phyloP scores from a whole-genome alignment of 2,329 filamentous ascomycete genomes.

The Capronia coronata region DNA sequence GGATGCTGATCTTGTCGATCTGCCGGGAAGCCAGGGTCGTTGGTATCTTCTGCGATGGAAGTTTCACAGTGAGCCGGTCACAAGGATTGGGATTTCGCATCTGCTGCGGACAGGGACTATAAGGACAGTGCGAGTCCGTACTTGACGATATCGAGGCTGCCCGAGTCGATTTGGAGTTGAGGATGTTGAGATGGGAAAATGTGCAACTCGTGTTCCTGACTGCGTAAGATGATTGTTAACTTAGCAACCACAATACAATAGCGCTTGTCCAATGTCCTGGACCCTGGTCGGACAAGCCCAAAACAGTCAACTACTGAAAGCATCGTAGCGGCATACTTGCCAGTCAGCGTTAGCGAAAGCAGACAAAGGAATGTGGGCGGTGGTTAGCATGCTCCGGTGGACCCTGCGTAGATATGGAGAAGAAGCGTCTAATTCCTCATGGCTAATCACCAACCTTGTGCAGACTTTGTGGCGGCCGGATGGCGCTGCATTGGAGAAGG shows the following conservation, averaged over 20 bases:
- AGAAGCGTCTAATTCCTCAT: constrained; percentile 10
- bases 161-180: not conserved
- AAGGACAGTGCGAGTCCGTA: not conserved
- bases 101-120: not conserved
- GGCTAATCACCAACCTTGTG: not conserved
- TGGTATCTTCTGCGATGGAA: constrained; percentile 3
- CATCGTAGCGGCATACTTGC: constrained; percentile 15
- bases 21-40: constrained; percentile 4
- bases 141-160: not conserved
- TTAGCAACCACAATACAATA: not conserved
- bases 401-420: constrained; percentile 3
- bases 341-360: constrained; percentile 21
- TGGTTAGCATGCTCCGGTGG: constrained; percentile 13
- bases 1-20: constrained; percentile 25
- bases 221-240: not conserved
- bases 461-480: constrained; percentile 1
- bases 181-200: not conserved
- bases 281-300: not conserved
- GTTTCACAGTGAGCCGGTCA: constrained; percentile 2
- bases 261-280: not conserved
- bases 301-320: constrained; percentile 6
- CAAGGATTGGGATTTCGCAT: not conserved
- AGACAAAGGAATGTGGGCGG: constrained; percentile 16
- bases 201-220: not conserved
- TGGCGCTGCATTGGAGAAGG: constrained; percentile 2